Evolutionary conservation across 1,139 yeast species (phyloP).

Genomic region (Hanseniaspora gamundiae): DNA sequence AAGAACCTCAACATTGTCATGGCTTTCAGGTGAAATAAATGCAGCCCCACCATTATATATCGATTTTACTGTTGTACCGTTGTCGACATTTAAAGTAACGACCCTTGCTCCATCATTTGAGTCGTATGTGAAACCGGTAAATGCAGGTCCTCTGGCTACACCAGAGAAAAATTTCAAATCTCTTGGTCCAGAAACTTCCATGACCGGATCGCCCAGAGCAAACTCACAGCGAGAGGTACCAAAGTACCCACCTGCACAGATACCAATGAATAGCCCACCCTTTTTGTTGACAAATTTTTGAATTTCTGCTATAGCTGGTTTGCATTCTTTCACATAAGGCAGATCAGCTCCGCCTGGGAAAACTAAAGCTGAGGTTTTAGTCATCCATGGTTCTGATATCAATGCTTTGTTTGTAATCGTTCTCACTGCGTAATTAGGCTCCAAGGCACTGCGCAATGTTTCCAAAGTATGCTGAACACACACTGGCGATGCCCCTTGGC

Average conservation of each 20-base stretch:
- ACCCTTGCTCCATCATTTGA: conserved; percentile 67
- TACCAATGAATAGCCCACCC: conserved; percentile 78
- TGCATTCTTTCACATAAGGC: conserved; percentile 49
- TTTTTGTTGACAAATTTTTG: conserved; percentile 45
- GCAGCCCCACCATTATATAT: conserved; percentile 79
- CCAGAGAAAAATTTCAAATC: conserved; percentile 80
- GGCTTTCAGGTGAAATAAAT: conserved; percentile 60
- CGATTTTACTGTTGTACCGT: conserved; percentile 21
- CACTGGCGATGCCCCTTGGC: conserved; percentile 80
- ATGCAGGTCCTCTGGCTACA: conserved; percentile 68
- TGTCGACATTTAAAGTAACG: conserved; percentile 33
- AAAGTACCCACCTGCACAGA: conserved; percentile 96
- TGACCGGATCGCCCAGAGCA: conserved; percentile 51
- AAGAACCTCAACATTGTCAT: conserved; percentile 50
- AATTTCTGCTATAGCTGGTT: conserved; percentile 56
- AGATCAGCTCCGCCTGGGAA: conserved; percentile 96
- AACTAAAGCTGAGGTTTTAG: conserved; percentile 66
- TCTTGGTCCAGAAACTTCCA: conserved; percentile 80
- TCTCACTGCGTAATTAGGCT: conserved; percentile 81
- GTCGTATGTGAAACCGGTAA: conserved; percentile 66
- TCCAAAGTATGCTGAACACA: conserved; percentile 77
- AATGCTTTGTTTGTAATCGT: conserved; percentile 54
- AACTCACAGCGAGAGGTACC: conserved; percentile 71
- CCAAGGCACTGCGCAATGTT: conserved; percentile 58
- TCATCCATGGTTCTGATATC: conserved; percentile 76